Evolutionary conservation across 305 asterid species (phyloP).

Genomic region (Rubia tinctorum): DNA sequence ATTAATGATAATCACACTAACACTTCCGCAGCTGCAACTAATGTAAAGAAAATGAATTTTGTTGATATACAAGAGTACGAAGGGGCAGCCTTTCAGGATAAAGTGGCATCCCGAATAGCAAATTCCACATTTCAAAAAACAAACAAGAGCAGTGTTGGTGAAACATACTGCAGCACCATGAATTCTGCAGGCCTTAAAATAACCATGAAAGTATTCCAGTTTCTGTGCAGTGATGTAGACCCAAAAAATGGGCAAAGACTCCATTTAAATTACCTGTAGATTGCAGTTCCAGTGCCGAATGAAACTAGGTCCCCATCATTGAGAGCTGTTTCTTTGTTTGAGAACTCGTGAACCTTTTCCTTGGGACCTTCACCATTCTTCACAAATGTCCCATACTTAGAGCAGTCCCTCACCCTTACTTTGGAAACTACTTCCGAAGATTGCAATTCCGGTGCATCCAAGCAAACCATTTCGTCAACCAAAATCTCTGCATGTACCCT

Average conservation of each 20-base stretch:
- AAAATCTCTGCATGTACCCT: constrained; percentile 93
- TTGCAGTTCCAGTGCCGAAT: constrained; percentile 92
- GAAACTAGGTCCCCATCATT: constrained; percentile 77
- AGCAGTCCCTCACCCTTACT: constrained; percentile 80
- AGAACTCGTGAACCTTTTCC: constrained; percentile 77
- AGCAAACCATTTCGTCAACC: constrained; percentile 74
- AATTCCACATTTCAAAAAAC: not conserved
- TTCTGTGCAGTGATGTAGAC: not conserved
- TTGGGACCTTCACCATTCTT: constrained; percentile 38
- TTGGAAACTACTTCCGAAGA: constrained; percentile 41
- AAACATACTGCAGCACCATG: not conserved
- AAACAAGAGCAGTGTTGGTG: not conserved
- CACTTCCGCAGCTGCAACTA: not conserved
- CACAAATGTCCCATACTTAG: constrained; percentile 89
- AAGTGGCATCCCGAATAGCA: not conserved
- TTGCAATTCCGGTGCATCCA: constrained; percentile 44
- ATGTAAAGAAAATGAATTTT: not conserved
- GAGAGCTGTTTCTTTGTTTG: constrained; percentile 58
- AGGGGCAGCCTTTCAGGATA: not conserved
- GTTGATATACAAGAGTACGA: not conserved
- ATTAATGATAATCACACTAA: constrained; percentile 5
- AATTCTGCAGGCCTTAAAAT: not conserved
- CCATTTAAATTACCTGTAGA: constrained; percentile 55
- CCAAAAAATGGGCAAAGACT: constrained; percentile 4
- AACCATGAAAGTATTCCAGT: not conserved